Evolutionary conservation across 1,139 yeast genomes (phyloP), one percentile per base, ranked within the genome.

Genomic region (Petasospora rhodanensis): DNA sequence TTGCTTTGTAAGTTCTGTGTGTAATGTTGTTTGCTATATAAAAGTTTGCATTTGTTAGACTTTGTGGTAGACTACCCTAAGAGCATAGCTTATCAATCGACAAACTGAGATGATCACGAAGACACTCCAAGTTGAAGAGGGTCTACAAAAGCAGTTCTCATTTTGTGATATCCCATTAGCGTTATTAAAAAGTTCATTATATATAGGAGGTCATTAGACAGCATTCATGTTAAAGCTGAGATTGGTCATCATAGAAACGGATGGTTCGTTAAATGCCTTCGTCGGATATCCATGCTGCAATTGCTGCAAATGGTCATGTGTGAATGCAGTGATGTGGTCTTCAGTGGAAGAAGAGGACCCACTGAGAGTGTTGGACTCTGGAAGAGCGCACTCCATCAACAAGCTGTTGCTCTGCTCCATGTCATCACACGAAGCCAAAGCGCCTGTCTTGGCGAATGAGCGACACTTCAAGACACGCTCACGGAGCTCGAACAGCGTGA

Each of bases 401-500:
- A 19, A 30, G 5, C 25, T 15, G 7, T 24, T 24, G 8, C 27
- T 28, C 8, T 28, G 24, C 11, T 34, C 30, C 35, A 34, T 28
- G n/a, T 35, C 37, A 7, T 45, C 45, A 22, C 45, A 40, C 11
- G 36, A 34, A 1, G 50, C 34, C 31, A 49, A 31, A 20, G 49
- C 41, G 6, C 52, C 53, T 5, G 31, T 19, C 5, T 30, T 37
- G 7, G 53, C 47, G 27, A 50, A 49, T 3, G 37, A 26, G 6
- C 31, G 22, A 24, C 52, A 46, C 4, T 33, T 26, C 6, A 43
- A 15, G 2, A 49, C 42, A 12, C 43, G 18, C 2, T 51, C 46
- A 41, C 53, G 51, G 15, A 85, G 66, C 20, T 67, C 63, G 16
- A 62, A 52, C 32, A 84, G 59, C 5, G 70, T 51, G 4, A 78